These are phyloP conservation scores for Zymoseptoria crescenta DNA, from an alignment of 2,329 filamentous ascomycete species.

Conservation along the genomic window DNA sequence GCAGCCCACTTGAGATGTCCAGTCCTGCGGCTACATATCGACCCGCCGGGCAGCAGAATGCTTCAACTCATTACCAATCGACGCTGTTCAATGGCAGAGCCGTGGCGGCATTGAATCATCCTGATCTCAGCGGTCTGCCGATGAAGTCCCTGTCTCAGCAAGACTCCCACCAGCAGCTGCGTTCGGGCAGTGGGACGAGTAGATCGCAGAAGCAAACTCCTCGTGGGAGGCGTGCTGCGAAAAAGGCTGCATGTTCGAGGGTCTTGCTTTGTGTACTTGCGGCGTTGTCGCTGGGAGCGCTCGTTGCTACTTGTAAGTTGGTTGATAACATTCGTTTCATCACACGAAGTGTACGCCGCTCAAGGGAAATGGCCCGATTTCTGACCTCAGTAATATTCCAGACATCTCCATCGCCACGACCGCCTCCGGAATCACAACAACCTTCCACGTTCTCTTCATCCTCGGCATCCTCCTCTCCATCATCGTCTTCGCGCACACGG, in stretches of 20 bases:
- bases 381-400: constrained; percentile 29
- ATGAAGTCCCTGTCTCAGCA: constrained; percentile 23
- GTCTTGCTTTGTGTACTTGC: constrained; percentile 19
- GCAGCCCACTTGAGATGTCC: constrained; percentile 9
- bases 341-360: neutral
- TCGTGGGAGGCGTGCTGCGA: constrained; percentile 4
- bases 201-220: constrained; percentile 9
- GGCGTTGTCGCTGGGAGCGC: constrained; percentile 21
- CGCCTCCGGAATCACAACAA: constrained; percentile 53
- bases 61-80: constrained; percentile 14
- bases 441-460: constrained; percentile 73
- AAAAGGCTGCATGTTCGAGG: constrained; percentile 8
- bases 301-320: constrained; percentile 28
- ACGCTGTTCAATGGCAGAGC: constrained; percentile 22
- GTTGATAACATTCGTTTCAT: neutral
- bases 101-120: constrained; percentile 24
- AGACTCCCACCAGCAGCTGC: constrained; percentile 17
- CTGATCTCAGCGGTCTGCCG: constrained; percentile 24
- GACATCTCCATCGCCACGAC: constrained; percentile 67
- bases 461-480: constrained; percentile 66
- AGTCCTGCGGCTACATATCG: constrained; percentile 18
- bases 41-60: constrained; percentile 15
- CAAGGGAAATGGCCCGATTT: too few species aligned
- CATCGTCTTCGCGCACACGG: constrained; percentile 72
- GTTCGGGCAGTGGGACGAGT: constrained; percentile 14